These are phyloP conservation scores for Penicillium pulvis DNA, from an alignment of 495 filamentous ascomycete genomes.

Conservation along the genomic window DNA sequence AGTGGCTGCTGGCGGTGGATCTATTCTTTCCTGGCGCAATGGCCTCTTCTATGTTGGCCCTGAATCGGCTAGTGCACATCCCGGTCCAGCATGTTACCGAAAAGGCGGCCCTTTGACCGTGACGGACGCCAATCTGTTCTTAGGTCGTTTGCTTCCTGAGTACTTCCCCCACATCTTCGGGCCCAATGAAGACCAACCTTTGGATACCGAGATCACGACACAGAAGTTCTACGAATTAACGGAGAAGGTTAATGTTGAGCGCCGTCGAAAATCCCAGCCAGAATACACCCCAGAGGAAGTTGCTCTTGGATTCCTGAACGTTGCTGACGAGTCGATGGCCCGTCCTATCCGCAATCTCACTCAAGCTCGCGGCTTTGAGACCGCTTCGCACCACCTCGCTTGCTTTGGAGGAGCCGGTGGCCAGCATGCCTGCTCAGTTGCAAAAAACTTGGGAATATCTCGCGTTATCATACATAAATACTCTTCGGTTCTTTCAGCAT, in stretches of 20 bases:
- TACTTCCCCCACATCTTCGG: slow-evolving; percentile 99
- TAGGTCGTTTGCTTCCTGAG: slow-evolving; percentile 84
- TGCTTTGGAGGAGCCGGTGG: slow-evolving; percentile 59
- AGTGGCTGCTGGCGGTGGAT: slow-evolving; percentile 91
- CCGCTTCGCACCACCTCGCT: slow-evolving; percentile 52
- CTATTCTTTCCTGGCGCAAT: slow-evolving; percentile 85
- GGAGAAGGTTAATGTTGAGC: slow-evolving; percentile 71
- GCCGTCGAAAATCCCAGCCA: slow-evolving; percentile 54
- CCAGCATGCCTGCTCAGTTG: slow-evolving; percentile 56
- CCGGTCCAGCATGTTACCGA: slow-evolving; percentile 90
- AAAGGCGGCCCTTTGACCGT: slow-evolving; percentile 93
- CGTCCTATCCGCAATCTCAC: slow-evolving; percentile 57
- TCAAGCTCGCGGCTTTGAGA: slow-evolving; percentile 53
- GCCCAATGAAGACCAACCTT: slow-evolving; percentile 81
- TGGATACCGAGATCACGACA: slow-evolving; percentile 78
- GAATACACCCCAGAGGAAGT: slow-evolving; percentile 85
- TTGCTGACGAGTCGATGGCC: slow-evolving; percentile 58
- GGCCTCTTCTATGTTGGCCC: slow-evolving; percentile 96
- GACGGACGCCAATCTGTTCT: slow-evolving; percentile 89
- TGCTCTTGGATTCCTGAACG: slow-evolving; percentile 62
- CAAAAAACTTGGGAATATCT: slow-evolving; percentile 51
- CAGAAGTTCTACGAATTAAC: slow-evolving; percentile 78
- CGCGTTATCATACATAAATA: slow-evolving; percentile 57
- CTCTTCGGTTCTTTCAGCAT: slow-evolving; percentile 55
- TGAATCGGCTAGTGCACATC: slow-evolving; percentile 90